Percentiles rank a stretch among this genome's conserved stretches.
phyloP scores from a whole-genome alignment of 495 filamentous ascomycete genomes.

The Sordaria brevicollis region DNA sequence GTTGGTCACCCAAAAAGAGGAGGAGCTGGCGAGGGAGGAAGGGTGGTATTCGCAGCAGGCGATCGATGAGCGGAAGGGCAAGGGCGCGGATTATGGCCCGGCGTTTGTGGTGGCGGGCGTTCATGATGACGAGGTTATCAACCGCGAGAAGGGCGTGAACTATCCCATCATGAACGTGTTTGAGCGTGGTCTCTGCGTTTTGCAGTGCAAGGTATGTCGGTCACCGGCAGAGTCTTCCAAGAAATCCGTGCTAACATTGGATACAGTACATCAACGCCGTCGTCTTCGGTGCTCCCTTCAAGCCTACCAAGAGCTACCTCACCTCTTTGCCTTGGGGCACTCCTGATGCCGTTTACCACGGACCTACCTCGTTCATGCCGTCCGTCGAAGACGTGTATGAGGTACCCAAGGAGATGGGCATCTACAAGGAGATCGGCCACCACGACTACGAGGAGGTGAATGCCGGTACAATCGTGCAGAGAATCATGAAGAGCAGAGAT shows the following conservation, averaged over 20 bases:
- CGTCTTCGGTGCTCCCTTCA: slow-evolving; percentile 81
- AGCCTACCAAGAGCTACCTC: slow-evolving; percentile 66
- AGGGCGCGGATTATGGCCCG: slow-evolving; percentile 64
- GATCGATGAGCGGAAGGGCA: slow-evolving; percentile 47
- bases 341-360: slow-evolving; percentile 84
- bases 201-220: slow-evolving; percentile 72
- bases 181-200: slow-evolving; percentile 87
- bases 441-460: slow-evolving; percentile 84
- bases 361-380: slow-evolving; percentile 84
- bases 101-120: slow-evolving; percentile 84
- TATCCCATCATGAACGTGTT: slow-evolving; percentile 99
- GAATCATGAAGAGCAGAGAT: slow-evolving; percentile 74
- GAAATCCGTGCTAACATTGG: background rate
- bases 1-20: slow-evolving; percentile 60
- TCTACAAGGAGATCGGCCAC: slow-evolving; percentile 58
- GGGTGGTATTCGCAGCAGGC: slow-evolving; percentile 66
- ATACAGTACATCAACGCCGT: slow-evolving; percentile 74
- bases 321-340: slow-evolving; percentile 61
- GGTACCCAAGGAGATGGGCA: slow-evolving; percentile 65
- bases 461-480: slow-evolving; percentile 79
- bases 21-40: slow-evolving; percentile 47
- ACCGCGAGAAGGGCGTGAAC: slow-evolving; percentile 90
- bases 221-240: background rate
- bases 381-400: slow-evolving; percentile 78
- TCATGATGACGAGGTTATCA: slow-evolving; percentile 90